Conservation (phyloP, 1,139 yeast genomes). For the Hansenula lynferdii region DNA sequence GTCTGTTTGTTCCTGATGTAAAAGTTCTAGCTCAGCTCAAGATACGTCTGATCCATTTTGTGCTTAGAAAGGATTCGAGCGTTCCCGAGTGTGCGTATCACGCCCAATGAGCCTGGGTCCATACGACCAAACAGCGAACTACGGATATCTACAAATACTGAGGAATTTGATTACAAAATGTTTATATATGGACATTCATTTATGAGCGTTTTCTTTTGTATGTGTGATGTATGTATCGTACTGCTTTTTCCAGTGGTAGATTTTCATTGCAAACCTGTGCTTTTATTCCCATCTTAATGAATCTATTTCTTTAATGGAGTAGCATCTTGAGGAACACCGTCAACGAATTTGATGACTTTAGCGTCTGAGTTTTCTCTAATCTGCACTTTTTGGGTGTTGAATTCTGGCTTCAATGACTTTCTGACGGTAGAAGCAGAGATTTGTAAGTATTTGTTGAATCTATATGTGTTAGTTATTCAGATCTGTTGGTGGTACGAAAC, state of each 20-base stretch:
- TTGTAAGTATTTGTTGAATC: constrained; percentile 85
- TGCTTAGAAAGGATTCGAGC: not conserved
- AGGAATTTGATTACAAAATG: not conserved
- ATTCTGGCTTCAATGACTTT: constrained; percentile 83
- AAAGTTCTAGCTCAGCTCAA: too few species aligned
- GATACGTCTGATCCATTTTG: not conserved
- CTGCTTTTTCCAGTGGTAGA: not conserved
- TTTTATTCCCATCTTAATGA: constrained; percentile 9
- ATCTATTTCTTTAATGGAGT: constrained; percentile 23
- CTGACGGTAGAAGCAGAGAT: constrained; percentile 90
- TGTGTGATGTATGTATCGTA: not conserved
- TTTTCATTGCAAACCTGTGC: not conserved
- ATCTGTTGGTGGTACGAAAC: too few species aligned
- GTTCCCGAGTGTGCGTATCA: constrained; percentile 1
- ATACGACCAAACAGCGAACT: too few species aligned
- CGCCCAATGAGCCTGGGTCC: too few species aligned
- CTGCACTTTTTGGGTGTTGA: constrained; percentile 69
- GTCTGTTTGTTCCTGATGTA: too few species aligned
- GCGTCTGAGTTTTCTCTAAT: constrained; percentile 71
- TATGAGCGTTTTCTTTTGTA: not conserved
- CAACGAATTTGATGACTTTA: constrained; percentile 65
- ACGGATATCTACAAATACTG: too few species aligned
- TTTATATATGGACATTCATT: not conserved
- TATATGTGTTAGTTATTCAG: constrained; percentile 22
- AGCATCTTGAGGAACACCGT: constrained; percentile 50